phyloP scores from a whole-genome alignment of 441 rosid species.

The Populus hybrid region DNA sequence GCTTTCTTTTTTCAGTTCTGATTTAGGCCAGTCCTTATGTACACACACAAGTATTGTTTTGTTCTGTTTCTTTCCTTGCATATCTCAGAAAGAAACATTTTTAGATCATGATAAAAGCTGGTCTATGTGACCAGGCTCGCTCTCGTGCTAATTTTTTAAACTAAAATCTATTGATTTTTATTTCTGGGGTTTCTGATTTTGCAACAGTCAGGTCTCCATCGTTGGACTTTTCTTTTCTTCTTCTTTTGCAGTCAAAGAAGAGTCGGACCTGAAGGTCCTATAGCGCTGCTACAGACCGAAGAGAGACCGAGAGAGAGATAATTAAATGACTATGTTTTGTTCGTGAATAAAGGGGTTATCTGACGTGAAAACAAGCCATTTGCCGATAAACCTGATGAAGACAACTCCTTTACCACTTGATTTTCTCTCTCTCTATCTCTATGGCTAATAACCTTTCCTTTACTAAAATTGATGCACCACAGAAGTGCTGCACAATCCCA shows the following conservation, averaged over 20 bases:
- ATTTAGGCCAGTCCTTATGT: neutral
- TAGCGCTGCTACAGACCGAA: conserved; percentile 14
- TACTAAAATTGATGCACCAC: conserved; percentile 14
- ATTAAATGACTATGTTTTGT: conserved; percentile 4
- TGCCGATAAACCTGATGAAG: conserved; percentile 26
- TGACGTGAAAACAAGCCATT: conserved; percentile 24
- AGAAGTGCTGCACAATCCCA: conserved; percentile 6
- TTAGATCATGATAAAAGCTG: conserved; percentile 32
- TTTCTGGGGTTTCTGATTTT: conserved; percentile 29
- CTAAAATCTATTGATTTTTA: conserved; percentile 20
- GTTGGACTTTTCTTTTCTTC: conserved; percentile 35
- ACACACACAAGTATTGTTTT: neutral
- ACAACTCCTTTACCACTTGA: conserved; percentile 30
- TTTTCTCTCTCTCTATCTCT: conserved; percentile 3
- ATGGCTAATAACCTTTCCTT: conserved; percentile 19
- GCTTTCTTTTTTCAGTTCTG: neutral
- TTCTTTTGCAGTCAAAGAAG: conserved; percentile 59
- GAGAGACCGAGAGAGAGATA: conserved; percentile 9
- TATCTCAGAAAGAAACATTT: conserved; percentile 9
- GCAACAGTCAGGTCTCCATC: conserved; percentile 62
- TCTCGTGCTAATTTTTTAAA: conserved; percentile 15
- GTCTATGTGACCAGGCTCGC: conserved; percentile 21
- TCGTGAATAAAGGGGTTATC: conserved; percentile 9
- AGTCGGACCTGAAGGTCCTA: conserved; percentile 40
- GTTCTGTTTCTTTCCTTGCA: neutral